Evolutionary conservation across 805 yeast species (phyloP), one percentile per base, ranked within the genome.

Genomic region (Schwanniomyces occidentalis): DNA sequence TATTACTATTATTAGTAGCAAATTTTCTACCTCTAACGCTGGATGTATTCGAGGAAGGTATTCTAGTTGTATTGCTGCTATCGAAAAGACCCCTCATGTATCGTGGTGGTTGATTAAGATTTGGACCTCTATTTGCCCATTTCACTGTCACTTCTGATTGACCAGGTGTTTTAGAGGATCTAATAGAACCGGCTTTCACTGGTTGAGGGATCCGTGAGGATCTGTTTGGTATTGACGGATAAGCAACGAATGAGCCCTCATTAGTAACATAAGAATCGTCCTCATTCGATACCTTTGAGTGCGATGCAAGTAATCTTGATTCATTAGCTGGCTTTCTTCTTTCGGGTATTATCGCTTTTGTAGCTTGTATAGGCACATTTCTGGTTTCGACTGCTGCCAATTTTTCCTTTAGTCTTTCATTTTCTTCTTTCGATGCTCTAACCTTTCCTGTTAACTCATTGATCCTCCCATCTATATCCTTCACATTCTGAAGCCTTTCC

Each of bases 91-190:
- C 71, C 13, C 57, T 47, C 64, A 66, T 53, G 48, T 66, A 68
- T 32, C 73, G 50, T 8, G 73, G 72, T 2, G 69, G 63, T 44
- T 68, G 73, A 49, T 67, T 55, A 24, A 68, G 54, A 38, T 68
- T 64, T n/a, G 73, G 73, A 3, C 55, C 53, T 8, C 26, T 30
- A 14, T 28, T 14, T 10, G 34, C 16, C 6, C 31, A 24, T 27
- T 21, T 23, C 26, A 20, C 20, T 12, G 29, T 29, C 7, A 27
- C 24, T 7, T 26, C 31, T 5, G 30, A 14, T 12, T 18, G 26
- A 15, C 17, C 17, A 15, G 41, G 22, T 16, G 29, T 5, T 18
- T 12, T 28, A 10, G 18, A 30, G 10, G 37, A 19, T 19, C 35
- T 20, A 17, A 37, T 30, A 14, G 28, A 27, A 30, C 19, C 12